Evolutionary conservation across 2,329 filamentous ascomycete species (phyloP), one percentile per base, ranked within the genome.

Genomic region (Fusarium brachygibbosum): DNA sequence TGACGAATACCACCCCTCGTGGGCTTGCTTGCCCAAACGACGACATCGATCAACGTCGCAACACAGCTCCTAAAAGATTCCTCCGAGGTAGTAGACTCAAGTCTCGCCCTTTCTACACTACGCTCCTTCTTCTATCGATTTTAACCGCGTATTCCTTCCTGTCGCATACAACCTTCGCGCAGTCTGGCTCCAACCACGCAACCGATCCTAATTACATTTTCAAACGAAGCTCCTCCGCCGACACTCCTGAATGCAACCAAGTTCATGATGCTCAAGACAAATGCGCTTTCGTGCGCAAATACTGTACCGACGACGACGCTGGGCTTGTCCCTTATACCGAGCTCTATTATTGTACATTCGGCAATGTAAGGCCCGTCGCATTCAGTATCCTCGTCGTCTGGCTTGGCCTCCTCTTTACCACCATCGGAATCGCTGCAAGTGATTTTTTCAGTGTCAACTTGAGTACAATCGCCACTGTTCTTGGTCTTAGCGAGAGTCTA

Each of bases 381-480:
- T 97, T 99, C 75, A 77, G 84, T 23, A 82, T 97, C 41, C 84
- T 99, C 45, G 86, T 93, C 17, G 74, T 90, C 63, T 99, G 96
- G 96, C 87, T 98, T 9, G 92, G 88, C 37, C 83, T 98, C 56
- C 88, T 99, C 10, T 99, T 99, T 81, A 95, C 92, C 72, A 98
- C 96, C 16, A 98, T 99, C 69, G 96, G 96, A 63, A 98, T 99
- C 69, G 96, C 96, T 16, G 96, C 96, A 23, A 98, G 94, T 80
- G 96, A 99, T 81, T 99, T 99, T 83, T 96, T 99, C 81, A 98
- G 94, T 81, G 89, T 98, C 81, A 97, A 99, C 76, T 86, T 99
- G 34, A 96, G 93, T 79, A 98, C 96, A 14, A 96, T 99, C 73
- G 91, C 96, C 23, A 91, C 87, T 58, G 89, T 98, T 53, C 85